Conservation (phyloP, 805 yeast genomes). For the Teunomyces atbi region DNA sequence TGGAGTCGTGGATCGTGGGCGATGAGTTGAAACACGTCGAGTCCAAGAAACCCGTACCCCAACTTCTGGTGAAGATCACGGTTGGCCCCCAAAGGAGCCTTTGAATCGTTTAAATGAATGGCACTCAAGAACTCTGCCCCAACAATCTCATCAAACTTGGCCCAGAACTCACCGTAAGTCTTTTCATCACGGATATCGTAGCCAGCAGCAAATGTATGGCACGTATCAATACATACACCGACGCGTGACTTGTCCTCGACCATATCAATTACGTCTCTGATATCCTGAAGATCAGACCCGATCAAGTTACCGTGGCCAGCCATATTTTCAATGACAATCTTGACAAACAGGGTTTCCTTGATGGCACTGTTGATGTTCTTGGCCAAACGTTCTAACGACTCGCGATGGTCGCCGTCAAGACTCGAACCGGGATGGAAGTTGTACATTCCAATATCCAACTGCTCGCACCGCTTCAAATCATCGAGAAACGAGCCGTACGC, state of each 20-base stretch:
- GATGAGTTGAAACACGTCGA: slow-evolving; percentile 76
- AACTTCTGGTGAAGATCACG: slow-evolving; percentile 88
- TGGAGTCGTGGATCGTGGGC: slow-evolving; percentile 66
- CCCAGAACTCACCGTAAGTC: slow-evolving; percentile 67
- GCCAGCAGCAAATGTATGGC: slow-evolving; percentile 96
- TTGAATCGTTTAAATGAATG: slow-evolving; percentile 90
- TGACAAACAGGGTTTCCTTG: slow-evolving; percentile 70
- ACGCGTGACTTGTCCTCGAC: slow-evolving; percentile 80
- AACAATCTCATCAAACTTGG: slow-evolving; percentile 64
- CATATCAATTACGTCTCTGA: slow-evolving; percentile 68
- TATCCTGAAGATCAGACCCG: slow-evolving; percentile 77
- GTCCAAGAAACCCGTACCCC: slow-evolving; percentile 86
- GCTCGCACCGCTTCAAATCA: slow-evolving; percentile 85
- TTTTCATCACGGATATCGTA: slow-evolving; percentile 72
- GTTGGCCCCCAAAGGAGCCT: slow-evolving; percentile 87
- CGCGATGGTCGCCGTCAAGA: slow-evolving; percentile 61
- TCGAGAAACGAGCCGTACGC: slow-evolving; percentile 79
- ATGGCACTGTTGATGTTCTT: slow-evolving; percentile 77
- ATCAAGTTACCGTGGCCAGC: slow-evolving; percentile 94
- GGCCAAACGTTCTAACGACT: slow-evolving; percentile 70
- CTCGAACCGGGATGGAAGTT: slow-evolving; percentile 95
- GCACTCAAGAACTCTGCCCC: slow-evolving; percentile 77
- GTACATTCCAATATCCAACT: slow-evolving; percentile 77
- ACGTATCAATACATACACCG: slow-evolving; percentile 96
- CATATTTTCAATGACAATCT: slow-evolving; percentile 92